These are phyloP conservation scores for Asterella californica DNA, from an alignment of 225 moss, liverwort and hornwort species.

Conservation along the genomic window DNA sequence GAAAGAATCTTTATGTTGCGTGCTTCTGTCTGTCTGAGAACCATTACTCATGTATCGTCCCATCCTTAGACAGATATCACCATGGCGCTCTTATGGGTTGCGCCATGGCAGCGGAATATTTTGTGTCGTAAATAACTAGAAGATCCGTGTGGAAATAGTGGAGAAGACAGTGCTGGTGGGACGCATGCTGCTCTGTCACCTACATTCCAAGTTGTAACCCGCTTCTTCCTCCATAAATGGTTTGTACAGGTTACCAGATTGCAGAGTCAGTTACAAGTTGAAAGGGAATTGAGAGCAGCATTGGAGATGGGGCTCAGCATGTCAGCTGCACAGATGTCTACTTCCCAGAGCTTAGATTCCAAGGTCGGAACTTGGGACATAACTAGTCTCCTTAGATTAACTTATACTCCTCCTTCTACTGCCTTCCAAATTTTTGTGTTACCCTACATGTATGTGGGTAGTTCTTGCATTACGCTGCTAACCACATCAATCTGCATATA, in stretches of 20 bases:
- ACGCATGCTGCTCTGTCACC: not conserved
- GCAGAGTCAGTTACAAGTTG: slow-evolving; percentile 90
- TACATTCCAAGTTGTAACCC: not conserved
- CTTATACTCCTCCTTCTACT: not conserved
- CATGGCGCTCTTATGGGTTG: too few relatives aligned
- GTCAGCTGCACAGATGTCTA: slow-evolving; percentile 79
- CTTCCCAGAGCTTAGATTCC: slow-evolving; percentile 69
- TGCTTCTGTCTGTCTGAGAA: not conserved
- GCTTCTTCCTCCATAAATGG: not conserved
- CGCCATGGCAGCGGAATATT: too few relatives aligned
- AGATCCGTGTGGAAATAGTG: not conserved
- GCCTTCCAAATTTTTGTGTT: too few relatives aligned
- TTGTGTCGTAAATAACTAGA: not conserved
- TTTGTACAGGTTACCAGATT: slow-evolving; percentile 69
- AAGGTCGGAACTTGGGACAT: slow-evolving; percentile 66
- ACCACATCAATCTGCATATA: too few relatives aligned
- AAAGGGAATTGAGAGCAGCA: slow-evolving; percentile 76
- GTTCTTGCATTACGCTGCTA: too few relatives aligned
- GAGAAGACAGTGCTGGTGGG: not conserved
- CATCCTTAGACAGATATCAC: too few relatives aligned
- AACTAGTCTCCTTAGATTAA: not conserved
- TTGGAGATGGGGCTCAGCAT: slow-evolving; percentile 90
- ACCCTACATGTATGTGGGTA: too few relatives aligned
- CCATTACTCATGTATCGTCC: too few relatives aligned
- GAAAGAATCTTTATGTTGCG: not conserved